A percentile compares a stretch with the other conserved stretches of the same genome.
Evolutionary conservation across 179 eudicot genomes (phyloP).

Genomic region (Camellia oleifera): DNA sequence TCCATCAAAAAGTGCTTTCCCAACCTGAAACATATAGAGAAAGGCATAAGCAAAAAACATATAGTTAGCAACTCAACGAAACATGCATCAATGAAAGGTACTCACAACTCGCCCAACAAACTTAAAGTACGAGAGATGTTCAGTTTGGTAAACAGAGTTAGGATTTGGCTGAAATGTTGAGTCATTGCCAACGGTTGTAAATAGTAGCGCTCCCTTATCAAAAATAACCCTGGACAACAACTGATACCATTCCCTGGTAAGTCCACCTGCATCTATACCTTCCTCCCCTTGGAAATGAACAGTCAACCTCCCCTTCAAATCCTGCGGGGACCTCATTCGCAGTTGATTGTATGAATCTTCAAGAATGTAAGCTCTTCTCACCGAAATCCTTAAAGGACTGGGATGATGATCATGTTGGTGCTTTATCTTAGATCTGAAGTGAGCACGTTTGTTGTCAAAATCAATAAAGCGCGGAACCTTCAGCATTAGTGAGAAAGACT

Average conservation of each 20-base stretch:
- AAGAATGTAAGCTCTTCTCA: conserved; percentile 86
- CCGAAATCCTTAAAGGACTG: conserved; percentile 91
- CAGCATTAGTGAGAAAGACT: conserved; percentile 86
- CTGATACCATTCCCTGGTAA: conserved; percentile 99
- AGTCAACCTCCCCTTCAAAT: conserved; percentile 91
- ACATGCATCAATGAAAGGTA: conserved; percentile 21
- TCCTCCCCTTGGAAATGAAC: conserved; percentile 99
- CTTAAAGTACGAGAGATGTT: conserved; percentile 98
- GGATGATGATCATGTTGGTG: conserved; percentile 96
- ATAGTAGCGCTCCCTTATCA: conserved; percentile 93
- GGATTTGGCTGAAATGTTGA: conserved; percentile 99
- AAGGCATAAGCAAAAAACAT: conserved; percentile 24
- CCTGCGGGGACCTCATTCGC: conserved; percentile 83
- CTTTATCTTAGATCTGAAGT: conserved; percentile 91
- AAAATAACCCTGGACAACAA: conserved; percentile 91
- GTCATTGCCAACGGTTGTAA: conserved; percentile 97
- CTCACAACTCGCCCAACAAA: conserved; percentile 99
- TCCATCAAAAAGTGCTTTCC: conserved; percentile 96
- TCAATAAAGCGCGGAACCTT: conserved; percentile 96
- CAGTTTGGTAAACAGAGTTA: conserved; percentile 97
- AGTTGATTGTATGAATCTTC: conserved; percentile 98
- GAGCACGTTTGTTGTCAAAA: conserved; percentile 92
- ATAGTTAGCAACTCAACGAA: conserved; percentile 6
- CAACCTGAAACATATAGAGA: conserved; percentile 54
- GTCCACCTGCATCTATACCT: conserved; percentile 99